Base-by-base conservation (phyloP, 768 basidiomycete species). In the Lentinula raphanica region DNA sequence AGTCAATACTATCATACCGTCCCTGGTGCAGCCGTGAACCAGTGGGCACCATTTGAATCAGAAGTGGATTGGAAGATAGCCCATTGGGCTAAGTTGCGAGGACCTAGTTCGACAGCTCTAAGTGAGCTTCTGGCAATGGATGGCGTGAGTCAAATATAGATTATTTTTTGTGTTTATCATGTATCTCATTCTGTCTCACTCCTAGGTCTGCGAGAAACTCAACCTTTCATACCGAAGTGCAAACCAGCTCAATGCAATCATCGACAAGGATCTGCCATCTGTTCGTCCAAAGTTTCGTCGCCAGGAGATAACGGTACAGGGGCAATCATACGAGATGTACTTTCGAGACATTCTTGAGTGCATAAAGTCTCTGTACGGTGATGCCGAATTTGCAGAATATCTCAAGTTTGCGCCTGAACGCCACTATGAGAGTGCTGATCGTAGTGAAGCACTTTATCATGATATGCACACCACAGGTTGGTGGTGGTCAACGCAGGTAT, bases 181-280 rank as follows among this genome's bases (percentile, higher is more conserved):
- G n/a, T n/a, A 17, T 35, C 21, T 9, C 8, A 35, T 35, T 35
- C 1, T 21, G n/a, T n/a, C n/a, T n/a, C n/a, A n/a, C n/a, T n/a
- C n/a, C 15, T 7, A 70, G 68, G 63, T 70, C 13, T 25, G 17
- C 3, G 63, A 68, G 19, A 25, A 31, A 0, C 67, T 76, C 4
- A 66, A 63, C 0, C 64, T 77, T 0, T 76, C 74, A 3, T 77
- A 65, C 62, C 65, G 62, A 32, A 73, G 64, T 50, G 51, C 67
- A 1, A 32, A 49, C 3, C 66, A 73, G 7, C 40, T 21, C 15
- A 42, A 42, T 21, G 32, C 32, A 2, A 35, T 35, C 32, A 35
- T 35, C 32, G 32, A 35, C 32, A 2, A 4, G 32, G 9, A 35
- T 9, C 32, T 35, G 13, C 32, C 32, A 35, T 35, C 32, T 35